Percentiles rank a stretch among this genome's conserved stretches.
These are phyloP conservation scores for Neoarthrinium moseri DNA, from an alignment of 2,329 filamentous ascomycete genomes.

Conservation along the genomic window DNA sequence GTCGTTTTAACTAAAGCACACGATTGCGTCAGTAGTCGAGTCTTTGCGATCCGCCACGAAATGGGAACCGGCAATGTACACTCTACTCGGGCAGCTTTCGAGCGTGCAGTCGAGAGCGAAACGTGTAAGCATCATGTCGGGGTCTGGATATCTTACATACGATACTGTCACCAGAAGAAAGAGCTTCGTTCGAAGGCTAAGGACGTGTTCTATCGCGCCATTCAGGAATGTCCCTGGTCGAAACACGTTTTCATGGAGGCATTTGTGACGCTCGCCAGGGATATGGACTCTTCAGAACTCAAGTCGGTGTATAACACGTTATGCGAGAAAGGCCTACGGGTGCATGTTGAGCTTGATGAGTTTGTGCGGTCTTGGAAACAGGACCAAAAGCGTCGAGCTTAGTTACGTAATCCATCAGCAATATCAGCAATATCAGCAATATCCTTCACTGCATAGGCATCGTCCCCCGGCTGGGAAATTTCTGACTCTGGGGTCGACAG, in stretches of 20 bases:
- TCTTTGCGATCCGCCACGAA: conserved; percentile 54
- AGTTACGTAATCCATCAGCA: no score
- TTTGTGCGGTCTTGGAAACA: conserved; percentile 36
- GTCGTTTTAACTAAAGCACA: conserved; percentile 40
- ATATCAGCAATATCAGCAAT: no score
- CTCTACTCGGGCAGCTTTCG: conserved; percentile 50
- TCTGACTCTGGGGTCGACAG: no score
- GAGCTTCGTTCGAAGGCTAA: conserved; percentile 24
- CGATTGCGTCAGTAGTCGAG: conserved; percentile 42
- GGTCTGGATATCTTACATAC: conserved; percentile 51
- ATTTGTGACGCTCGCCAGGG: conserved; percentile 41
- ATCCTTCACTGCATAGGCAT: no score
- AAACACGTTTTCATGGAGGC: conserved; percentile 53
- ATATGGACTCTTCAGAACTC: conserved; percentile 48
- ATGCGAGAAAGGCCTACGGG: conserved; percentile 45
- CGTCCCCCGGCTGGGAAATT: no score
- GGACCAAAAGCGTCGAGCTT: conserved; percentile 18
- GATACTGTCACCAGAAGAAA: conserved; percentile 36
- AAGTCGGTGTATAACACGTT: conserved; percentile 47
- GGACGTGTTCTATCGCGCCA: conserved; percentile 29
- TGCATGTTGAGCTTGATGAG: conserved; percentile 52
- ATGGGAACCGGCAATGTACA: conserved; percentile 45
- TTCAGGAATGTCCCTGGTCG: conserved; percentile 37
- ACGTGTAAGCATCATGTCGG: conserved; percentile 36
- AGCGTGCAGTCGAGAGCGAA: conserved; percentile 45